Base-by-base conservation (phyloP, 116 monocot genomes). In the Phalaenopsis hybrid region DNA sequence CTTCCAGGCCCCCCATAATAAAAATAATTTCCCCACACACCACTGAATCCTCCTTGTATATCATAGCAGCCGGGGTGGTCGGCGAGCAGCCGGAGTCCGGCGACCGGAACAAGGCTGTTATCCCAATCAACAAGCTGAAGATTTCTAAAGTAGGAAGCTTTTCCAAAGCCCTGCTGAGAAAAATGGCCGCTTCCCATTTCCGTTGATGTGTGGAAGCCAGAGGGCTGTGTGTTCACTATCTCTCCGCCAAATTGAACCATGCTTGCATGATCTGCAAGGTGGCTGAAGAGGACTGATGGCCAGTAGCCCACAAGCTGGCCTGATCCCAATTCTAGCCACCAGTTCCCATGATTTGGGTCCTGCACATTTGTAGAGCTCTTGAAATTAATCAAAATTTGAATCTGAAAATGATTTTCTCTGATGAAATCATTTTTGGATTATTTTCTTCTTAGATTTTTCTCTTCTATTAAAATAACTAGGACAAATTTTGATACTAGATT, bases 141-240 rank as follows among this genome's bases (percentile, higher is more conserved):
- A 57, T 92, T 92, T 3, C 94, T 87, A 73, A 95, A 91, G 59
- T 95, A 95, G 16, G 94, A 82, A 2, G 94, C 86, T n/a, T 74
- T 81, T 13, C 85, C 81, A 44, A 92, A 95, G 2, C 89, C 91
- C 44, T 91, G 86, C 1, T 69, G 78, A 17, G 94, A 80, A 69
- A 89, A 91, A 41, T 91, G 92, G 13, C 94, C 94, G 34, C 92
- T 95, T 31, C 94, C 94, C 94, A 95, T 95, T 76, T 95, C 86
- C 5, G 94, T 95, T 0, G 83, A 83, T 4, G 94, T 94, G 91
- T 95, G 94, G 48, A 18, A 51, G 4, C 92, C 94, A 8, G 83
- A 84, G 1, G 86, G 79, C 34, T 84, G 57, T 0, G 83, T 86
- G 88, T 97, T 92, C 6, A 97, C 97, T 2, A 94, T 78, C 84